Percentiles rank a stretch among this genome's conserved stretches.
These are phyloP conservation scores for Penicillium silybi DNA, from an alignment of 495 filamentous ascomycete genomes.

Conservation along the genomic window DNA sequence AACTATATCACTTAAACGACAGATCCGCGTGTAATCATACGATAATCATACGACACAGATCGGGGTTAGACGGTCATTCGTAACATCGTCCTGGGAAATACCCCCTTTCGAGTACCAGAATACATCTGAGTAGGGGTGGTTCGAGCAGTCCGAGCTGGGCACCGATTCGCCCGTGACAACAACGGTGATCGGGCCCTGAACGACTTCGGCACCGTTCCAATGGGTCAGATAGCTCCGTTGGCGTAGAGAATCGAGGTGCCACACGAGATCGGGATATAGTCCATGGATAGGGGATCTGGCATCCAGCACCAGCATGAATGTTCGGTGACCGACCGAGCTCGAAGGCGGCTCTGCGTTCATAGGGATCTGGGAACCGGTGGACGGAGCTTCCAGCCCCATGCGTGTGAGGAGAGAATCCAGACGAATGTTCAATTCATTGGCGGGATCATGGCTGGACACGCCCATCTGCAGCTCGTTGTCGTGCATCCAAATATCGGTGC, in stretches of 20 bases:
- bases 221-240: constrained; percentile 56
- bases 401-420: constrained; percentile 10
- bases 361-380: not conserved
- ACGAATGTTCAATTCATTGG: constrained; percentile 12
- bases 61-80: constrained; percentile 9
- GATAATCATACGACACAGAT: constrained; percentile 13
- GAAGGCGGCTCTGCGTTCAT: not conserved
- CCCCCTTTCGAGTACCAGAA: constrained; percentile 59
- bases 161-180: constrained; percentile 64
- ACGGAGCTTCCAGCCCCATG: not conserved
- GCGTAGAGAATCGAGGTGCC: constrained; percentile 54
- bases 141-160: constrained; percentile 42
- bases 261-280: constrained; percentile 16
- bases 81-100: not conserved
- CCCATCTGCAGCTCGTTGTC: constrained; percentile 51
- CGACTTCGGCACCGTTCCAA: constrained; percentile 43
- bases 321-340: not conserved
- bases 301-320: constrained; percentile 17
- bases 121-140: constrained; percentile 47
- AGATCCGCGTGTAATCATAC: constrained; percentile 4
- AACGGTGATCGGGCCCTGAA: constrained; percentile 60
- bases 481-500: constrained; percentile 64
- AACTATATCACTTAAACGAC: not conserved
- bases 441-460: not conserved
- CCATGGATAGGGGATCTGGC: constrained; percentile 9